Percentiles rank a stretch among this genome's conserved stretches.
Conservation (phyloP, 176 grass and related monocot genomes). For the Zoysia japonica region DNA sequence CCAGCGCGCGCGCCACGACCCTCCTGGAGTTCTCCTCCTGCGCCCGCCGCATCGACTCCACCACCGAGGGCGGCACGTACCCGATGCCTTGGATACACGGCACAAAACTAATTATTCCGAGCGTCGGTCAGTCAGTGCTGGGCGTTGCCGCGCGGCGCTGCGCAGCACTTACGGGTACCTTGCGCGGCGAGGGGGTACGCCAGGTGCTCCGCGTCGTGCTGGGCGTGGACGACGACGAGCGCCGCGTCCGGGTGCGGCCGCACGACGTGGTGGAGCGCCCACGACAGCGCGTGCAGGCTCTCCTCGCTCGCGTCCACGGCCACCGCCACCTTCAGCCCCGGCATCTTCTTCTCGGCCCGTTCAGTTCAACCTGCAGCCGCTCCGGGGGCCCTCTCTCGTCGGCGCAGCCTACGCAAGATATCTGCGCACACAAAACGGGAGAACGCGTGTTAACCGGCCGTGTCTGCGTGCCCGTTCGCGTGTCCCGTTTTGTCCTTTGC, state of each 20-base stretch:
- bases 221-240: conserved; percentile 72
- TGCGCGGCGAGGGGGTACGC: conserved; percentile 64
- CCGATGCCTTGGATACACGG: conserved; percentile 10
- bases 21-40: conserved; percentile 55
- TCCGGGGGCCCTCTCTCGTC: too few relatives aligned
- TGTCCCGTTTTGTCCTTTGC: not conserved
- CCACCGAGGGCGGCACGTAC: conserved; percentile 46
- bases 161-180: conserved; percentile 24
- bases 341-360: not conserved
- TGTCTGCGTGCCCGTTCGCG: not conserved
- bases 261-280: conserved; percentile 69
- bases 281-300: conserved; percentile 70
- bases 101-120: not conserved
- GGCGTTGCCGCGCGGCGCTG: not conserved
- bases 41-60: conserved; percentile 55
- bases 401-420: not conserved
- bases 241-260: not conserved
- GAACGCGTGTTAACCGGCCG: not conserved
- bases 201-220: conserved; percentile 52
- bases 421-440: not conserved
- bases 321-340: conserved; percentile 59
- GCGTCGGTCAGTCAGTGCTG: not conserved
- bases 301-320: conserved; percentile 85
- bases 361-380: not conserved
- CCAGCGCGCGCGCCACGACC: conserved; percentile 50